phyloP scores from a whole-genome alignment of 2,329 filamentous ascomycete species.

The Raffaelea albimanens region DNA sequence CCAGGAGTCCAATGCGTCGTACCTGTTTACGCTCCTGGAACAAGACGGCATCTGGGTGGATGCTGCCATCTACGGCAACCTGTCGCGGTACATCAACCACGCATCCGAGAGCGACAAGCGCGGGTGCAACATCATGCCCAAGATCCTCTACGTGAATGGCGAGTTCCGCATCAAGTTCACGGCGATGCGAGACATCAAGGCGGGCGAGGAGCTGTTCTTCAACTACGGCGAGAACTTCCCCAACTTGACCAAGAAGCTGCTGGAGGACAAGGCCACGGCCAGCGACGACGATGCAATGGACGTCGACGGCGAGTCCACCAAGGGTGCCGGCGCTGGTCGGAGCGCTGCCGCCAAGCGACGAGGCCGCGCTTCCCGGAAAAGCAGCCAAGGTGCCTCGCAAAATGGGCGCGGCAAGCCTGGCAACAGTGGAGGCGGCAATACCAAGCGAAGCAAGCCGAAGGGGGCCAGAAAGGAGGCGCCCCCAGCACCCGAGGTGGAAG shows the following conservation, averaged over 20 bases:
- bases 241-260: constrained; percentile 45
- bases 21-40: constrained; percentile 51
- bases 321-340: not conserved
- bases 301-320: not conserved
- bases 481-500: not conserved
- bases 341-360: not conserved
- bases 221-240: constrained; percentile 66
- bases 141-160: constrained; percentile 63
- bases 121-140: constrained; percentile 53
- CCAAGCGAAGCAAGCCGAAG: not conserved
- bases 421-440: not conserved
- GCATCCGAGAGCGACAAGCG: constrained; percentile 41
- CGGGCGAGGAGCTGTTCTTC: constrained; percentile 73
- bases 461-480: not conserved
- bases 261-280: constrained; percentile 29
- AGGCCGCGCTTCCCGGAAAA: not conserved
- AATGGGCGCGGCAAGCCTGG: constrained; percentile 1
- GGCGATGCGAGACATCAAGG: constrained; percentile 54
- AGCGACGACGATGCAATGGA: constrained; percentile 9
- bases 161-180: constrained; percentile 69
- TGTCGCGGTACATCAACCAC: constrained; percentile 78
- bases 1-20: constrained; percentile 55
- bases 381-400: not conserved
- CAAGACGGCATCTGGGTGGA: constrained; percentile 61
- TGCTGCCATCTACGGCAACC: constrained; percentile 67